Conservation (phyloP, 495 filamentous ascomycete species). For the Penicillium atrosanguineum region DNA sequence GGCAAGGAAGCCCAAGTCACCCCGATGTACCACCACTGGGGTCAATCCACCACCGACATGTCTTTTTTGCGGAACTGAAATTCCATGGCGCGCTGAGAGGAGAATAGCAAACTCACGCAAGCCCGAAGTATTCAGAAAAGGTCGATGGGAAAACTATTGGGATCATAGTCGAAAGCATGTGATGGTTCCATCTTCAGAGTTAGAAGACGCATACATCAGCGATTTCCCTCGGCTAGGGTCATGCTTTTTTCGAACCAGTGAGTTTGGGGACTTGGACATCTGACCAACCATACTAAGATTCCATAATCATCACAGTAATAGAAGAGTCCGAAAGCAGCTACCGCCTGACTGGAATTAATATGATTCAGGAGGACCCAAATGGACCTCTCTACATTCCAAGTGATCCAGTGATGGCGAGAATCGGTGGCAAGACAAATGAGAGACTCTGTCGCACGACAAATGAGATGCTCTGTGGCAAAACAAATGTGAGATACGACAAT, state of each 20-base stretch:
- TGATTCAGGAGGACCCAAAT: neutral
- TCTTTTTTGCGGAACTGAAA: no score
- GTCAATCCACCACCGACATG: no score
- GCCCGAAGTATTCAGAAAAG: neutral
- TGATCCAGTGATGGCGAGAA: constrained; percentile 3
- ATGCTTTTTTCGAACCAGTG: constrained; percentile 7
- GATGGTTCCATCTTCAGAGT: constrained; percentile 2
- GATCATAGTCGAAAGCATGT: constrained; percentile 1
- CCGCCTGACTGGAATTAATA: neutral
- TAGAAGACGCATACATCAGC: constrained; percentile 3
- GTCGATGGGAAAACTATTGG: neutral
- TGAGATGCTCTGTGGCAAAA: no score
- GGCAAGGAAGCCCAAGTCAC: no score
- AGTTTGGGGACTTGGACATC: neutral
- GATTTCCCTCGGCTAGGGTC: constrained; percentile 2
- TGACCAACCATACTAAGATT: neutral
- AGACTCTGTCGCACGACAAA: neutral
- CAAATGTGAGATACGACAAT: neutral
- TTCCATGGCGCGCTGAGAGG: no score
- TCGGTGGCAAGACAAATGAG: neutral
- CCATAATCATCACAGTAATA: constrained; percentile 1
- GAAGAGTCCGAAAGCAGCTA: neutral
- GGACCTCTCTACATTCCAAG: neutral
- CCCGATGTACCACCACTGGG: no score
- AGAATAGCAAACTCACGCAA: no score